A percentile compares a stretch with the other conserved stretches of the same genome.
Conservation (phyloP, 2,329 filamentous ascomycete species). For the Davidsoniella neocaledoniae region DNA sequence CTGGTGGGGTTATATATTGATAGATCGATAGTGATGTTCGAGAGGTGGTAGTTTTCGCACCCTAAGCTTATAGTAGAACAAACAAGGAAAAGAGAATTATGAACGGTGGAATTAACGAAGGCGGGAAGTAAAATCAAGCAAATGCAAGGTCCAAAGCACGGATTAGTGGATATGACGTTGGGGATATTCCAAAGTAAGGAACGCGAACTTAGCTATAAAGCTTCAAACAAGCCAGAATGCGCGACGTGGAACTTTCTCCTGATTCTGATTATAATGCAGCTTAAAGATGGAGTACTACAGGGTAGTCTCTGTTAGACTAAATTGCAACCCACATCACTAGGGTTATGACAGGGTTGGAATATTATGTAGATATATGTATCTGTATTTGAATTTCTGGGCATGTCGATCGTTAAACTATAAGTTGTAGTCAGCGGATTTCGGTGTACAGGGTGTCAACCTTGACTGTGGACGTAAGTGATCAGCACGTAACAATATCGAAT, state of each 20-base stretch:
- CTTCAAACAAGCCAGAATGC: background rate
- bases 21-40: background rate
- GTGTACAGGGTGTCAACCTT: too few relatives aligned
- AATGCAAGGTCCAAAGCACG: too few relatives aligned
- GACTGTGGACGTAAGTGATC: too few relatives aligned
- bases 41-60: background rate
- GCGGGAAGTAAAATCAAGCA: background rate
- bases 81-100: background rate
- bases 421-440: too few relatives aligned
- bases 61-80: background rate
- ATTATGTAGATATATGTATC: too few relatives aligned
- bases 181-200: background rate
- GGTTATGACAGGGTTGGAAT: too few relatives aligned
- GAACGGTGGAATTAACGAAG: background rate
- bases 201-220: background rate
- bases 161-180: background rate
- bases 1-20: background rate
- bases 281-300: background rate
- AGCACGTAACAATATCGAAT: too few relatives aligned
- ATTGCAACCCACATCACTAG: too few relatives aligned
- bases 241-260: conserved; percentile 8
- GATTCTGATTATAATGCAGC: background rate
- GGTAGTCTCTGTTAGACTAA: too few relatives aligned
- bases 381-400: too few relatives aligned
- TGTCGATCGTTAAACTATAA: too few relatives aligned